Base-by-base conservation (phyloP, 352 stramenopile species). In the Pythium sp. region DNA sequence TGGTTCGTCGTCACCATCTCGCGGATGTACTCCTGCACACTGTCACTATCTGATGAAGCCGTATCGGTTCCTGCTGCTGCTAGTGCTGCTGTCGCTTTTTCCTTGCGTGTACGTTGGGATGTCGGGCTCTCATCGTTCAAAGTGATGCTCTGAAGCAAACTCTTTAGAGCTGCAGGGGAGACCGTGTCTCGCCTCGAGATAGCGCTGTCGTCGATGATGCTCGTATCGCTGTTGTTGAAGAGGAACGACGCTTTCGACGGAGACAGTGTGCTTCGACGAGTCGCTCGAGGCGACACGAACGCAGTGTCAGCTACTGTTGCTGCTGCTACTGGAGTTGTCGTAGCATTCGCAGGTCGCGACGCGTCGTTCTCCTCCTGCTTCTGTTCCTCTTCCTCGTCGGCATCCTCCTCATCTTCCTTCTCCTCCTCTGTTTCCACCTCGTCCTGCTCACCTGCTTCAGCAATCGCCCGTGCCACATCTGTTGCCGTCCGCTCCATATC, bases 161-260 rank as follows among this genome's bases (percentile, higher is more conserved):
- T 67, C 68, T 85, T 83, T 22, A 83, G 47, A 3, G 62, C 69
- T 20, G 64, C 38, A 3, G 77, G 75, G 24, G 72, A 80, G 14
- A 79, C 75, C 1, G 75, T 81, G 46, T 81, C 71, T 34, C 68
- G 59, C 6, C 77, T 72, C 8, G 73, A 75, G 32, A 81, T 70
- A 7, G 68, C 59, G 9, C 61, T 67, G 53, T 74, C 69, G 51
- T 47, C 58, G 5, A 67, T 20, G 63, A 66, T 36, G 67, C 65
- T 28, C 56, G 62, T 43, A 53, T 69, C 56, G 65, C 67, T 47
- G 65, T 64, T 72, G 22, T 71, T 57, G 26, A 79, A 60, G 1
- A 90, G 65, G 49, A 77, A 41, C 22, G 70, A 58, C 55, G 74
- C 75, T 26, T 81, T 85, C 20, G 75, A 67, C 15, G 82, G 82